Base-by-base conservation (phyloP, 2,329 filamentous ascomycete genomes). In the Fusarium sp. region DNA sequence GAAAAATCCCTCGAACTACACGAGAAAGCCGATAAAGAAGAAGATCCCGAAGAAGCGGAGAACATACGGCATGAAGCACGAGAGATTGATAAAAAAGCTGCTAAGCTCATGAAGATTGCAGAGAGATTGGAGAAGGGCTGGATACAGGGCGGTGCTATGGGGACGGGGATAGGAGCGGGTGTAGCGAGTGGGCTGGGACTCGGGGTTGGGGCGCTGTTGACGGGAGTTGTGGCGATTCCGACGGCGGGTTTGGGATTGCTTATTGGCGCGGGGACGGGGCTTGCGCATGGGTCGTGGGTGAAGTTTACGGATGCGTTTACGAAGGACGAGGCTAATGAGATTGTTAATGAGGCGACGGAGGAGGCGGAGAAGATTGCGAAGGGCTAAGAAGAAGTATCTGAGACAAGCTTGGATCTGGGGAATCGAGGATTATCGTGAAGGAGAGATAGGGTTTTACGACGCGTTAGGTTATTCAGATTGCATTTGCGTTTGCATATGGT, bases 41-140 rank as follows among this genome's bases (percentile, higher is more conserved):
- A 69, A 10, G 66, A 76, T 5, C 49, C 72, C 0, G 54, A 75
- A 21, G 33, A 58, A 28, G 74, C 69, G 9, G 60, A 75, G 16
- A 46, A 76, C 9, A 54, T 76, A 18, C 42, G 49, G 6, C 32
- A 47, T 42, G 61, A 76, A 53, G 74, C 74, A 4, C 61, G 66
- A 0, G 66, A 76, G 30, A 63, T 64, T 2, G 74, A 76, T 23
- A 76, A 76, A 19, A 75, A 73, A 18, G 74, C 74, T 1, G 74
- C 74, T 9, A 76, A 76, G 50, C 53, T 76, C 1, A 76, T 76
- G 74, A 76, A 76, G 32, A 76, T 70, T 6, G 74, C 74, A 0
- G 74, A 76, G 1, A 43, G 74, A 4, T 38, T 76, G 0, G 62
- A 76, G n/a, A 69, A 74, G 5, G 74, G 74, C 2, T 76, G 74